Base-by-base conservation (phyloP, 768 basidiomycete species). In the Leucogyrophana mollusca region DNA sequence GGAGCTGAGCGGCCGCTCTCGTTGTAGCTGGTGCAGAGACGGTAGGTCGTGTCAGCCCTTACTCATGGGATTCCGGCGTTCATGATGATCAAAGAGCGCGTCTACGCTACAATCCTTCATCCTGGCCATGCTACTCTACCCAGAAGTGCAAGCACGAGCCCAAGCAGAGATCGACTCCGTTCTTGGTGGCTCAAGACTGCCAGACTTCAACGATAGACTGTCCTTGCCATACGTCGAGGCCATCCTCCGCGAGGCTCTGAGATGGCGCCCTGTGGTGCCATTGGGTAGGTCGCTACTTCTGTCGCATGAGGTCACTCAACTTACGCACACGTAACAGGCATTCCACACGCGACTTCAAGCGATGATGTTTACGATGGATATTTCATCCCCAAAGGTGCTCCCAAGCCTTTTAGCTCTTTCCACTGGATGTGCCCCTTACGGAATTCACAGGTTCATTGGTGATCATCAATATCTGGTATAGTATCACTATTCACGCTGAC, bases 161-260 rank as follows among this genome's bases (percentile, higher is more conserved):
- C 60, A 63, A 17, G 49, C 52, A 3, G 61, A 60, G 33, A 54
- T 66, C 9, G 67, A 66, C 37, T 45, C 47, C 9, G 56, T 67
- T 5, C 46, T 66, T 3, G 57, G 56, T 4, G 55, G 40, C 21
- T 39, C 3, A 10, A 51, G 54, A 18, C 43, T 69, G 0, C 64
- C 67, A 8, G 13, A 45, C 17, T 64, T 67, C 23, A 48, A 56
- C 4, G 64, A 67, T 39, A 47, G 54, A 34, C 36, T 45, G 1
- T 45, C 51, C 4, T 55, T 76, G 9, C 75, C 74, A 1, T 77
- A 76, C 41, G 59, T 74, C 11, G 61, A 59, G n/a, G 73, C 73
- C 3, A 62, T 74, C 30, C 59, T 69, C 4, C 69, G 60, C 38
- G 75, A 77, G 45, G 39, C 58, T 14, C 25, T 61, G 18, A 48